Conservation (phyloP, 2,329 filamentous ascomycete genomes). For the Cladosporium sp. region DNA sequence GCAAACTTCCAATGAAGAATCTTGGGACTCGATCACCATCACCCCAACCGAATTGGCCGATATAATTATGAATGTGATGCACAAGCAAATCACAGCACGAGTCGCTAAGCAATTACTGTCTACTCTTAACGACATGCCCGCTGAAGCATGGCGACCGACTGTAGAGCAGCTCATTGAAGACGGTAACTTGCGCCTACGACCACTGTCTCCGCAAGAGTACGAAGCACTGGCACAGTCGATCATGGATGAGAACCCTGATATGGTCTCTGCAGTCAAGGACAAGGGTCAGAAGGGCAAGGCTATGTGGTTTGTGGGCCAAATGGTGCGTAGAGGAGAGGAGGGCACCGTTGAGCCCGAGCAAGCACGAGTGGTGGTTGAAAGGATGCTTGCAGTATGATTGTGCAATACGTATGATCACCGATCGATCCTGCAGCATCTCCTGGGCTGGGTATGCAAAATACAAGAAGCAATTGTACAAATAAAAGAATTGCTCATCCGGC, state of each 20-base stretch:
- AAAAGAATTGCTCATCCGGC: no score
- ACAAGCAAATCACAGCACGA: constrained; percentile 52
- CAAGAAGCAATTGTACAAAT: no score
- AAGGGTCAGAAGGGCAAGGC: constrained; percentile 66
- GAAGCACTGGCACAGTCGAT: constrained; percentile 55
- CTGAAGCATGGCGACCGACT: constrained; percentile 43
- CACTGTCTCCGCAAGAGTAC: constrained; percentile 60
- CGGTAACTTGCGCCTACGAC: constrained; percentile 57
- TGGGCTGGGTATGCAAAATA: no score
- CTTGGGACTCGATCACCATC: constrained; percentile 48
- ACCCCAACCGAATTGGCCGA: constrained; percentile 45
- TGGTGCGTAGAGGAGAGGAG: constrained; percentile 63
- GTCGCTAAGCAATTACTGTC: constrained; percentile 63
- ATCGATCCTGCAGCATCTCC: no score
- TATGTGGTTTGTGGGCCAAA: constrained; percentile 69
- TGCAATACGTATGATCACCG: no score
- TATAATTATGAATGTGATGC: constrained; percentile 45
- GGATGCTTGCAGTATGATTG: constrained; percentile 43
- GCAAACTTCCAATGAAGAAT: constrained; percentile 41
- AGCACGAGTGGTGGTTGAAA: constrained; percentile 57
- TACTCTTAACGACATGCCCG: constrained; percentile 52
- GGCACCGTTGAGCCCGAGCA: constrained; percentile 63
- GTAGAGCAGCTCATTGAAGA: constrained; percentile 58
- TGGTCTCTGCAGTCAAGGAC: constrained; percentile 61
- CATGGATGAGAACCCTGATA: constrained; percentile 56